Percentiles rank a stretch among this genome's conserved stretches.
phyloP scores from a whole-genome alignment of 805 yeast species.

The Candida sanyiensis region DNA sequence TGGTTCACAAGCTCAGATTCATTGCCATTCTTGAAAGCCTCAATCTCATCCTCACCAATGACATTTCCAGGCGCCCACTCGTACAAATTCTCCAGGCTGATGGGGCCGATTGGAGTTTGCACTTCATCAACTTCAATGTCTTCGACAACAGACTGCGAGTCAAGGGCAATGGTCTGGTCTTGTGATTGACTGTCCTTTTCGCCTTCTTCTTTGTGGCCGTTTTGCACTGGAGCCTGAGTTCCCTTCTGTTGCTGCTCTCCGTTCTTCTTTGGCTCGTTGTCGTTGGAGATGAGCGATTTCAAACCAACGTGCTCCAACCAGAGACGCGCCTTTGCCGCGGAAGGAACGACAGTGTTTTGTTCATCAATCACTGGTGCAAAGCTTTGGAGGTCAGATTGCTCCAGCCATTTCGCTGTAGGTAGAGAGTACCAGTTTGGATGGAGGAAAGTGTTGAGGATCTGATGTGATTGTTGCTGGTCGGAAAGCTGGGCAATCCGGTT shows the following conservation, averaged over 20 bases:
- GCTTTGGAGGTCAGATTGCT: slow-evolving; percentile 40
- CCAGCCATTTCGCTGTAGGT: slow-evolving; percentile 63
- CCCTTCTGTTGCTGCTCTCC: background rate
- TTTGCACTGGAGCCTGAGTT: slow-evolving; percentile 7
- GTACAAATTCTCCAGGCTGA: slow-evolving; percentile 36
- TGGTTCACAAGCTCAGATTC: slow-evolving; percentile 38
- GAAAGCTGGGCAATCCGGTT: slow-evolving; percentile 17
- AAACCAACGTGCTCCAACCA: slow-evolving; percentile 53
- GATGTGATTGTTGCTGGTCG: slow-evolving; percentile 34
- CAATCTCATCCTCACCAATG: slow-evolving; percentile 48
- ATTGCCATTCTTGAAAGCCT: slow-evolving; percentile 37
- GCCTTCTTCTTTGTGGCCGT: slow-evolving; percentile 9
- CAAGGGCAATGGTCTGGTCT: slow-evolving; percentile 2
- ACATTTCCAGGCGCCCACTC: slow-evolving; percentile 46
- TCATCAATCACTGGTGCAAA: slow-evolving; percentile 69
- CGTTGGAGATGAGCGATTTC: too few relatives aligned
- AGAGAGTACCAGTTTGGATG: slow-evolving; percentile 63
- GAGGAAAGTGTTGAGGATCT: slow-evolving; percentile 46
- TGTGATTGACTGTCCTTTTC: slow-evolving; percentile 3
- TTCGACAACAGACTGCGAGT: slow-evolving; percentile 9
- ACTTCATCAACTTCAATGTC: too few relatives aligned
- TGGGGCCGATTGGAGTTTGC: slow-evolving; percentile 12
- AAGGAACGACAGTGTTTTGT: slow-evolving; percentile 46
- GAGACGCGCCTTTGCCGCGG: slow-evolving; percentile 42
- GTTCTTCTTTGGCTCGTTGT: too few relatives aligned